Conservation (phyloP, 176 grass and related monocot genomes). For the Triticum aestivum region DNA sequence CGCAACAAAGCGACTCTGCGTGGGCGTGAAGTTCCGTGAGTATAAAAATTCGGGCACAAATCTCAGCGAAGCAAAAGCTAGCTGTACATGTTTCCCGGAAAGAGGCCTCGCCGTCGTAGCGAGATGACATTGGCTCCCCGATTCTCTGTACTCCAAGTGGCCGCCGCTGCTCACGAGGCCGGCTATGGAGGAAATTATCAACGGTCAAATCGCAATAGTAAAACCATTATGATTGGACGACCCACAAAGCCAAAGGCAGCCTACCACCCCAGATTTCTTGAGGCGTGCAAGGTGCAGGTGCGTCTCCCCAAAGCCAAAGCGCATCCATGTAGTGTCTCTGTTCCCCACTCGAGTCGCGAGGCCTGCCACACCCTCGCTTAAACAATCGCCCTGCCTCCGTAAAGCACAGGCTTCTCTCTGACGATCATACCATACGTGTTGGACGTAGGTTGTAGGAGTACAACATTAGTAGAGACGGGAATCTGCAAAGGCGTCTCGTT, state of each 20-base stretch:
- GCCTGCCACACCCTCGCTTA: constrained; percentile 5
- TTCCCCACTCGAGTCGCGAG: neutral
- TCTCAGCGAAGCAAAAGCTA: neutral
- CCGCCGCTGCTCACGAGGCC: neutral
- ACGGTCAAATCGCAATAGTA: neutral
- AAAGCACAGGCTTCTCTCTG: neutral
- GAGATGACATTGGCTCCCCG: neutral
- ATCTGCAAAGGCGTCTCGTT: no score
- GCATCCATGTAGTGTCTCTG: neutral
- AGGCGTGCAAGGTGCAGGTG: neutral
- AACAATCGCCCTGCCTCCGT: neutral
- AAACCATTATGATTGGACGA: neutral
- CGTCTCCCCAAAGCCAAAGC: constrained; percentile 6
- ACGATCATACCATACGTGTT: neutral
- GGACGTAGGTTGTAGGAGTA: no score
- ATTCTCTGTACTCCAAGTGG: neutral
- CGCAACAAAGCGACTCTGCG: neutral
- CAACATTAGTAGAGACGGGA: no score
- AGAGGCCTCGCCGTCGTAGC: constrained; percentile 20
- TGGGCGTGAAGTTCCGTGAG: neutral
- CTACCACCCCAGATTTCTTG: no score
- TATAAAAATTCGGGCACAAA: neutral
- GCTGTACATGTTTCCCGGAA: constrained; percentile 33
- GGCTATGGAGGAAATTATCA: no score
- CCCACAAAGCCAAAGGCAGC: neutral